These are phyloP conservation scores for Metschnikowia orientalis DNA, from an alignment of 805 yeast genomes.

Conservation along the genomic window DNA sequence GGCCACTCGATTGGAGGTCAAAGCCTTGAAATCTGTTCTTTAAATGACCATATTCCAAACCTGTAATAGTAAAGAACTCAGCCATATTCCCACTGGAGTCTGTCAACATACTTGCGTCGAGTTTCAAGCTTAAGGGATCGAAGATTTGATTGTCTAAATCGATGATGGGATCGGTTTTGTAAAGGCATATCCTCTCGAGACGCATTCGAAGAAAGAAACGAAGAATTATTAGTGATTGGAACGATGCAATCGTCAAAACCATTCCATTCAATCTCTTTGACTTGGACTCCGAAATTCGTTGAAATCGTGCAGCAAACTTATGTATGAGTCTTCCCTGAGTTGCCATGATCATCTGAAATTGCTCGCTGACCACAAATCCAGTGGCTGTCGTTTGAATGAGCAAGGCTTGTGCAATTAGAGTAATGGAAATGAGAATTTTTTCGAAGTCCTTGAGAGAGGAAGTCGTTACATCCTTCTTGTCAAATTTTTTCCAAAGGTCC, in stretches of 20 bases:
- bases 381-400: constrained; percentile 14
- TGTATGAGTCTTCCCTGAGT: constrained; percentile 33
- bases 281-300: constrained; percentile 13
- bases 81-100: constrained; percentile 5
- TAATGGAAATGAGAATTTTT: constrained; percentile 28
- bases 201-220: constrained; percentile 14
- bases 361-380: constrained; percentile 9
- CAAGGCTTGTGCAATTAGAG: constrained; percentile 24
- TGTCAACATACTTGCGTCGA: constrained; percentile 3
- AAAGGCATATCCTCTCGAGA: neutral
- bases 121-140: constrained; percentile 6
- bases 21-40: constrained; percentile 18
- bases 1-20: constrained; percentile 19
- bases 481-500: constrained; percentile 21
- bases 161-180: constrained; percentile 6
- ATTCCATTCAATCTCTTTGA: constrained; percentile 7
- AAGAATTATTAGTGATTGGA: constrained; percentile 15
- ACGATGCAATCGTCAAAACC: constrained; percentile 11
- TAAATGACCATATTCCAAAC: constrained; percentile 25
- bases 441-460: constrained; percentile 23
- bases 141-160: constrained; percentile 8
- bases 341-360: constrained; percentile 19
- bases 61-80: constrained; percentile 15
- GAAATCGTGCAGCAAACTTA: constrained; percentile 22
- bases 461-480: constrained; percentile 8